Evolutionary conservation across 345 rosid genomes (phyloP).

Genomic region (Abelmoschus esculentus): DNA sequence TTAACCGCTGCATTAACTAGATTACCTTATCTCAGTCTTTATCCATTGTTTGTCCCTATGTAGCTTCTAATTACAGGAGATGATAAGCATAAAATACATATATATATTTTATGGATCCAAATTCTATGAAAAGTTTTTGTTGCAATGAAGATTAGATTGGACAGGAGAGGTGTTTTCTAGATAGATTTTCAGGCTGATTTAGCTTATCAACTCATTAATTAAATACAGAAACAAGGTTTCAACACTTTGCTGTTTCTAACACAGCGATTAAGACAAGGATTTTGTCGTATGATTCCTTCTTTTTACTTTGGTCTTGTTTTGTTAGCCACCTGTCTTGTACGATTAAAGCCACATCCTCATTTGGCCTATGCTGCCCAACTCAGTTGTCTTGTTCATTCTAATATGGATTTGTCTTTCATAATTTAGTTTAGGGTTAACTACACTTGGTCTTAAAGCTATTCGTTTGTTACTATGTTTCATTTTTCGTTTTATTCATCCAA

Average conservation of each 20-base stretch:
- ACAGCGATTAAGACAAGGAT: conserved; percentile 3
- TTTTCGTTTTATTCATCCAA: no score
- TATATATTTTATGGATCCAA: conserved; percentile 1
- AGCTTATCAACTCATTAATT: background rate
- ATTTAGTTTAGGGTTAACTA: no score
- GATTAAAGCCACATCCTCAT: conserved; percentile 5
- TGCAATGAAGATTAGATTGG: background rate
- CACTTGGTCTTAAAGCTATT: no score
- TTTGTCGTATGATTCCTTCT: background rate
- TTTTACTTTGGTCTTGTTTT: background rate
- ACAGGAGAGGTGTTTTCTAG: background rate
- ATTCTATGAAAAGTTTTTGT: background rate
- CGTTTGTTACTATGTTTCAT: no score
- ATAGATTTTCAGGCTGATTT: background rate
- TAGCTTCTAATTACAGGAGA: background rate
- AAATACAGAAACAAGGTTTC: background rate
- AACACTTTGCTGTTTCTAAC: background rate
- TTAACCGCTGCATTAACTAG: background rate
- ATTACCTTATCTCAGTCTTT: background rate
- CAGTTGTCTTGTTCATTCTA: no score
- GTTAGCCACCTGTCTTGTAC: background rate
- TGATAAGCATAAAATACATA: background rate
- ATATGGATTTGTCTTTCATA: no score
- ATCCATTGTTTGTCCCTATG: background rate
- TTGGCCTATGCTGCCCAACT: background rate